Evolutionary conservation across 306 rosid species (phyloP).

Genomic region (Psophocarpus tetragonolobus): DNA sequence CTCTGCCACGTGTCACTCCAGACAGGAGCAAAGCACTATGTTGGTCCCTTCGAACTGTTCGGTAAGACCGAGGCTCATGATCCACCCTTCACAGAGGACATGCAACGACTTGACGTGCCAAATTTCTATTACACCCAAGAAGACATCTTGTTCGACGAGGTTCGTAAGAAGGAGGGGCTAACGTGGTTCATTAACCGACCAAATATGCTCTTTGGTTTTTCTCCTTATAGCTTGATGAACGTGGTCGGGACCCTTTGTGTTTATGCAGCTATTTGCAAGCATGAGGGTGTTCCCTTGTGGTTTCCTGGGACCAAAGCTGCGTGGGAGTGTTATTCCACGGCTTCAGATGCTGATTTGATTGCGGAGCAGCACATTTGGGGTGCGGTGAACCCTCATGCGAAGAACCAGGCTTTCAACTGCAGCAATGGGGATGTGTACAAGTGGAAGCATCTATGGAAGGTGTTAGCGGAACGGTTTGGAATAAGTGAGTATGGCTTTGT

Average conservation of each 20-base stretch:
- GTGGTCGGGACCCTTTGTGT: slow-evolving; percentile 55
- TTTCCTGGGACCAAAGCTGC: slow-evolving; percentile 54
- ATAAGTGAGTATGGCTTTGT: slow-evolving; percentile 58
- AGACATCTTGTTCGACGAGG: slow-evolving; percentile 51
- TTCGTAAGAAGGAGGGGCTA: slow-evolving; percentile 39
- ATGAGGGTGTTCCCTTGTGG: slow-evolving; percentile 49
- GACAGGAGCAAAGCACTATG: slow-evolving; percentile 62
- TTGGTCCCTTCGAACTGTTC: slow-evolving; percentile 45
- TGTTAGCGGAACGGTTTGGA: slow-evolving; percentile 57
- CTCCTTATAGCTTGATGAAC: slow-evolving; percentile 72
- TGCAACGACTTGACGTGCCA: slow-evolving; percentile 48
- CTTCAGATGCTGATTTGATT: slow-evolving; percentile 59
- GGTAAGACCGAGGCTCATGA: slow-evolving; percentile 47
- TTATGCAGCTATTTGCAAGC: slow-evolving; percentile 76
- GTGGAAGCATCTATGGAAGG: slow-evolving; percentile 74
- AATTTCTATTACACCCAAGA: slow-evolving; percentile 65
- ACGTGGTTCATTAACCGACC: slow-evolving; percentile 71
- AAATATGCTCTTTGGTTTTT: slow-evolving; percentile 58
- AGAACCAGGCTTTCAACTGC: slow-evolving; percentile 57
- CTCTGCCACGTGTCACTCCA: slow-evolving; percentile 69
- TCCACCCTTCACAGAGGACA: slow-evolving; percentile 64
- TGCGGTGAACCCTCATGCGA: slow-evolving; percentile 48
- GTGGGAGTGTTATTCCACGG: slow-evolving; percentile 50
- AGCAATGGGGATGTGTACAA: slow-evolving; percentile 65
- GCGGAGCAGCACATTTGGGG: slow-evolving; percentile 75